A percentile compares a stretch with the other conserved stretches of the same genome.
phyloP scores from a whole-genome alignment of 2,329 filamentous ascomycete genomes.

The Cryphonectria carpinicola region DNA sequence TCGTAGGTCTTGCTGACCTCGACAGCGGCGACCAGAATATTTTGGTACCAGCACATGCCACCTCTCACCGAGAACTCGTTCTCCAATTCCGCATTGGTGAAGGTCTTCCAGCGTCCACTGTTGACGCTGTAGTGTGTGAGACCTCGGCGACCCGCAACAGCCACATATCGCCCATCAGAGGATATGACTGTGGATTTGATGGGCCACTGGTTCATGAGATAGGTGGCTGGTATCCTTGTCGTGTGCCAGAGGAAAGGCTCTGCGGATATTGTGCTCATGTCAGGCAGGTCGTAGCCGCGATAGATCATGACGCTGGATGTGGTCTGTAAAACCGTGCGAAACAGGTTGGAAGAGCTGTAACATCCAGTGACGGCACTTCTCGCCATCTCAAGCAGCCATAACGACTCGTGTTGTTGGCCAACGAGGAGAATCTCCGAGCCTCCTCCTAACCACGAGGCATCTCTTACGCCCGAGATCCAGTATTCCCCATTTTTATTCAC shows the following conservation, averaged over 20 bases:
- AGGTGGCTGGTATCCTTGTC: conserved; percentile 79
- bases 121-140: conserved; percentile 94
- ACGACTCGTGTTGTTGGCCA: conserved; percentile 69
- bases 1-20: conserved; percentile 83
- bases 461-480: conserved; percentile 80
- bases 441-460: conserved; percentile 84
- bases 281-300: conserved; percentile 86
- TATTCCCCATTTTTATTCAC: conserved; percentile 72
- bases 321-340: conserved; percentile 86
- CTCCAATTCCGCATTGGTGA: conserved; percentile 78
- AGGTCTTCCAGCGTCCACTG: conserved; percentile 95
- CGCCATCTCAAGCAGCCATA: conserved; percentile 91
- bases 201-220: conserved; percentile 92
- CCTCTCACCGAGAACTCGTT: conserved; percentile 91
- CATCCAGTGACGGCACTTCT: conserved; percentile 91
- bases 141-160: conserved; percentile 90
- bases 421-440: conserved; percentile 84
- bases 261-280: conserved; percentile 87
- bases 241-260: conserved; percentile 96
- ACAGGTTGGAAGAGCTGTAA: conserved; percentile 88
- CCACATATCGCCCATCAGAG: conserved; percentile 89
- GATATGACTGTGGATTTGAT: conserved; percentile 87
- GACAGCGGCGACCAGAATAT: conserved; percentile 91
- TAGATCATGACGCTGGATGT: conserved; percentile 90
- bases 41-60: conserved; percentile 98